phyloP scores from a whole-genome alignment of 306 rosid genomes.

The Luffa acutangula region DNA sequence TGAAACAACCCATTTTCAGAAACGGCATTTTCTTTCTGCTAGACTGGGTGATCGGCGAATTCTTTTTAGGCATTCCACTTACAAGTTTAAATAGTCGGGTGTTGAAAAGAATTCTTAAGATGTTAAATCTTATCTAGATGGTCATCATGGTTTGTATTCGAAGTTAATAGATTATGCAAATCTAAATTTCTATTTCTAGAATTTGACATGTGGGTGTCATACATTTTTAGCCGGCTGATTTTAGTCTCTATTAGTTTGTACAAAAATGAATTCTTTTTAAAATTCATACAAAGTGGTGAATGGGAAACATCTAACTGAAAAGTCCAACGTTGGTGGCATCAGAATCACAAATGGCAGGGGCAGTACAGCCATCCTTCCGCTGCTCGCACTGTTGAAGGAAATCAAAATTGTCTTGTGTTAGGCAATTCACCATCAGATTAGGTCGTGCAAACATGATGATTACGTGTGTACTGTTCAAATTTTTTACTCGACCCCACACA shows the following conservation, averaged over 20 bases:
- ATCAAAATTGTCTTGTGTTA: not conserved
- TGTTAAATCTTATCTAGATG: not conserved
- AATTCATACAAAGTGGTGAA: not conserved
- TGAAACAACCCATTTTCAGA: not conserved
- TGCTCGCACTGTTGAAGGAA: not conserved
- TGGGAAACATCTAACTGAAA: not conserved
- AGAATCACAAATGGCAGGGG: slow-evolving; percentile 8
- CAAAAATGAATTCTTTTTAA: not conserved
- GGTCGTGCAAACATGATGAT: slow-evolving; percentile 34
- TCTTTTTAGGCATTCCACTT: not conserved
- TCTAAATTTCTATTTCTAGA: not conserved
- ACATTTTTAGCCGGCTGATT: not conserved
- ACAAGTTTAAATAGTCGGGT: too few relatives aligned
- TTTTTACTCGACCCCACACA: slow-evolving; percentile 16
- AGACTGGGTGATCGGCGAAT: not conserved
- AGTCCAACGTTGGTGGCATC: not conserved
- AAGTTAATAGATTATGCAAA: not conserved
- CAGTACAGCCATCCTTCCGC: not conserved
- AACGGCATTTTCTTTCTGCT: not conserved
- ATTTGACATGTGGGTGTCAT: not conserved
- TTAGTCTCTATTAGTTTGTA: not conserved
- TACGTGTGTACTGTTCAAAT: slow-evolving; percentile 17
- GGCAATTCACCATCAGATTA: not conserved
- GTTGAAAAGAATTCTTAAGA: too few relatives aligned
- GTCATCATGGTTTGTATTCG: not conserved